phyloP scores from a whole-genome alignment of 108 stramenopile genomes.

The Schizochytrium sp. region DNA sequence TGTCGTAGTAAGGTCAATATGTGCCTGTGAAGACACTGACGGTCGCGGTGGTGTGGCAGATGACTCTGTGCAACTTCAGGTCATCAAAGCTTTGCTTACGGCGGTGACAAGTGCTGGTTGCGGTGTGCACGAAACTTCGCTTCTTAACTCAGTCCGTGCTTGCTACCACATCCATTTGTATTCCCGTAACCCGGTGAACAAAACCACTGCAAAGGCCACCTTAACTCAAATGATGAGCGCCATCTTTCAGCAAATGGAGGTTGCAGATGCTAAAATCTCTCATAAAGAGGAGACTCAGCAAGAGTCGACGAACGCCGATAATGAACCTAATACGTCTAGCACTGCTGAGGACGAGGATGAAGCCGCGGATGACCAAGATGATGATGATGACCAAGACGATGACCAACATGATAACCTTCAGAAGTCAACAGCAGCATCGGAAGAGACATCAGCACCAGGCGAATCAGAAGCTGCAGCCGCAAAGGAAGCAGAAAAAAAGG shows the following conservation, averaged over 20 bases:
- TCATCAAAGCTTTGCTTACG: slow-evolving; percentile 80
- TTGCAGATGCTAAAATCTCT: slow-evolving; percentile 69
- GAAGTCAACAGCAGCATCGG: background rate
- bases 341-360: background rate
- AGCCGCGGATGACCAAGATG: background rate
- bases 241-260: slow-evolving; percentile 93
- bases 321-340: background rate
- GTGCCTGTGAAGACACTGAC: slow-evolving; percentile 71
- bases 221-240: slow-evolving; percentile 91
- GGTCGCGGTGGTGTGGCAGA: slow-evolving; percentile 61
- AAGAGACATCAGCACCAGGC: background rate
- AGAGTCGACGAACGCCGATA: background rate
- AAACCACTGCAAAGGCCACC: slow-evolving; percentile 93
- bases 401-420: background rate
- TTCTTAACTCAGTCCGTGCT: slow-evolving; percentile 90
- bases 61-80: slow-evolving; percentile 80
- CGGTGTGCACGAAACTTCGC: slow-evolving; percentile 82
- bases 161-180: slow-evolving; percentile 92
- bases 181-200: slow-evolving; percentile 83
- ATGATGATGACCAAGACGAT: slow-evolving; percentile 42
- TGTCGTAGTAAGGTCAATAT: slow-evolving; percentile 70
- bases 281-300: background rate
- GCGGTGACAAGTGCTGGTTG: slow-evolving; percentile 71
- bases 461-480: background rate
- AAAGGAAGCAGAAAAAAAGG: background rate